Base-by-base conservation (phyloP, 495 filamentous ascomycete species). In the Pseudoneurospora amorphoporcata region DNA sequence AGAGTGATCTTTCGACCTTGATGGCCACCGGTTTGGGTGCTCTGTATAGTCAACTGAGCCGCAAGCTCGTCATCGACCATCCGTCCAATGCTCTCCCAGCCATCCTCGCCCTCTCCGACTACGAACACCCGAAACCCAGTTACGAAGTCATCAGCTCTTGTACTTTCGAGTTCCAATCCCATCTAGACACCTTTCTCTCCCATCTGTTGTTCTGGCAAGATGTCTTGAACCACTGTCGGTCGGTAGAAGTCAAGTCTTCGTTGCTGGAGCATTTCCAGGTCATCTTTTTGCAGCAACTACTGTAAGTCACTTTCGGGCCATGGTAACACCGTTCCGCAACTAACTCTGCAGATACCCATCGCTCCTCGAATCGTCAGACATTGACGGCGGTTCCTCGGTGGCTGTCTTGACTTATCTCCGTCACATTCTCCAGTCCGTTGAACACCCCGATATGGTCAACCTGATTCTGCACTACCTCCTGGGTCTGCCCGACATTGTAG, bases 121-220 rank as follows among this genome's bases (percentile, higher is more conserved):
- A 95, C 73, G 79, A 87, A 65, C 87, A 89, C 74, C 87, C 87
- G 32, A 83, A 84, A 17, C 84, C 88, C 2, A 87, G 86, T 32
- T 86, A 85, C 72, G 90, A 91, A 69, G 89, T 92, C n/a, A 88
- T 91, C 73, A 90, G 86, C 73, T 90, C 90, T 14, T 90, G 87
- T 72, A 90, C 91, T 70, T 76, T 85, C 17, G 87, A 91, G 17
- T 91, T 96, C 73, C 91, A 92, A 71, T 84, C 87, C 8, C 90
- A 97, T 75, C 88, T 99, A 81, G 91, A 94, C 68, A 96, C 95
- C 0, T 98, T 99, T 77, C 87, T 99, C 37, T 97, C 95, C 16
- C 95, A 98, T 77, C 85, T 99, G 16, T 83, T 94, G 17, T 99
- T 99, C 75, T 99, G 95, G 96, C 95, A 99, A 77, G 95, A 99